Conservation (phyloP, 768 basidiomycete species). For the Boletus rufocinnamomeus region DNA sequence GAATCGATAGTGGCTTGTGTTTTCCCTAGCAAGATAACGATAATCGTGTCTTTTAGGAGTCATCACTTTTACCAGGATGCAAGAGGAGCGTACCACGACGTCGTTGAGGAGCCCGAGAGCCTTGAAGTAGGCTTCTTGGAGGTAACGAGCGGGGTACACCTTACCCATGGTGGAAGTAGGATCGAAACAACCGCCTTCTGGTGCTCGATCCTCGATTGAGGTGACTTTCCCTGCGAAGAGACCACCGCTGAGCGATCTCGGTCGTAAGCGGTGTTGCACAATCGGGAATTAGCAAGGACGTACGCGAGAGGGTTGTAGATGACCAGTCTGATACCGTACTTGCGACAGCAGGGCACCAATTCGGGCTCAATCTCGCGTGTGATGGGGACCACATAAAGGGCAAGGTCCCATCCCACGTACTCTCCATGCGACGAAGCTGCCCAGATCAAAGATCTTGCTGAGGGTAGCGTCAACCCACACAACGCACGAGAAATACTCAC, state of each 20-base stretch:
- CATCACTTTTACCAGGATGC: neutral
- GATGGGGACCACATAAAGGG: constrained; percentile 21
- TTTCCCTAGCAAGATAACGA: constrained; percentile 26
- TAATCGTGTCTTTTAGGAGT: neutral
- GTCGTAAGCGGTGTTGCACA: neutral
- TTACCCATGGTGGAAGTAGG: constrained; percentile 38
- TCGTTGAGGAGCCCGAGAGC: constrained; percentile 43
- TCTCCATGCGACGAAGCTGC: constrained; percentile 61
- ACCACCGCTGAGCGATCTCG: constrained; percentile 4
- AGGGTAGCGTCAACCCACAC: neutral
- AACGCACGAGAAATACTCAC: constrained; percentile 31
- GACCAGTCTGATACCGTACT: constrained; percentile 57
- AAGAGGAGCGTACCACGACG: constrained; percentile 38
- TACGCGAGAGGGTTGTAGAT: constrained; percentile 58
- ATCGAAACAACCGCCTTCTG: constrained; percentile 46
- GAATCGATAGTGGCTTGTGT: constrained; percentile 25
- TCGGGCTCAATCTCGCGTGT: constrained; percentile 50
- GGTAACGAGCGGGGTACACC: constrained; percentile 48
- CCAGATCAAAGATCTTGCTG: constrained; percentile 62
- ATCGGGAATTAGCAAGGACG: constrained; percentile 6
- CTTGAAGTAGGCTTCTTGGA: constrained; percentile 44
- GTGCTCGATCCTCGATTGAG: constrained; percentile 33
- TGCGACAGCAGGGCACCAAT: constrained; percentile 57
- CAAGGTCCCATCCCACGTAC: constrained; percentile 24
- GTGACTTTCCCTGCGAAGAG: constrained; percentile 48